Percentiles rank a stretch among this genome's conserved stretches.
phyloP scores from a whole-genome alignment of 805 yeast genomes.

The Wickerhamomyces bovis region DNA sequence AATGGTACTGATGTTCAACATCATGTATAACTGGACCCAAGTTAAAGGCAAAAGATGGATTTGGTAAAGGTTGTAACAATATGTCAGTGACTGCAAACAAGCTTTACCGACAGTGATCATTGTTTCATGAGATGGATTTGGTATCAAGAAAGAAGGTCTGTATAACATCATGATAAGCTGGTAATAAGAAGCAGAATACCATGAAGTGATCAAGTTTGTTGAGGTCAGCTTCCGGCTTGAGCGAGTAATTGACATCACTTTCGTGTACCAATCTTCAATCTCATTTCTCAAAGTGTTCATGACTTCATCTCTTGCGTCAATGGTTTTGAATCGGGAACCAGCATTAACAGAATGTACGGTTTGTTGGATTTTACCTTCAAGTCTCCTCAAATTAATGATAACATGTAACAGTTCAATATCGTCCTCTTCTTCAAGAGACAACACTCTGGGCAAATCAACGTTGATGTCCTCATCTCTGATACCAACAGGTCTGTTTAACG shows the following conservation, averaged over 20 bases:
- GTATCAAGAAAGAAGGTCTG: constrained; percentile 41
- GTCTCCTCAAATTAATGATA: constrained; percentile 37
- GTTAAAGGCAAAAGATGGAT: constrained; percentile 40
- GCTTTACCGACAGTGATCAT: constrained; percentile 35
- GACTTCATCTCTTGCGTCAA: constrained; percentile 4
- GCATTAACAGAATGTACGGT: constrained; percentile 41
- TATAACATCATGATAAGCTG: constrained; percentile 39
- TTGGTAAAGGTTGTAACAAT: constrained; percentile 37
- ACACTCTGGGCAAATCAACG: constrained; percentile 34
- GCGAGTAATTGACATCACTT: constrained; percentile 14
- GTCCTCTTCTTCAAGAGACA: constrained; percentile 35
- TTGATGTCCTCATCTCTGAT: constrained; percentile 47
- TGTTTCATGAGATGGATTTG: constrained; percentile 35
- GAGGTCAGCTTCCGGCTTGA: constrained; percentile 9
- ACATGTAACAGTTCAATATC: constrained; percentile 35
- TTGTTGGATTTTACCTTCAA: constrained; percentile 42
- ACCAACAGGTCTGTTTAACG: constrained; percentile 43
- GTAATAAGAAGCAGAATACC: constrained; percentile 38
- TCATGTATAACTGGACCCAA: constrained; percentile 44
- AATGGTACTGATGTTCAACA: constrained; percentile 41
- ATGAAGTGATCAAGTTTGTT: constrained; percentile 15
- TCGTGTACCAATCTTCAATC: constrained; percentile 31
- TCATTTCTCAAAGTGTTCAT: constrained; percentile 14
- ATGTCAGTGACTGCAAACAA: constrained; percentile 37
- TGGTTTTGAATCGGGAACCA: constrained; percentile 16